Conservation (phyloP, 169 alveolate genomes). For the Eimeria praecox region DNA sequence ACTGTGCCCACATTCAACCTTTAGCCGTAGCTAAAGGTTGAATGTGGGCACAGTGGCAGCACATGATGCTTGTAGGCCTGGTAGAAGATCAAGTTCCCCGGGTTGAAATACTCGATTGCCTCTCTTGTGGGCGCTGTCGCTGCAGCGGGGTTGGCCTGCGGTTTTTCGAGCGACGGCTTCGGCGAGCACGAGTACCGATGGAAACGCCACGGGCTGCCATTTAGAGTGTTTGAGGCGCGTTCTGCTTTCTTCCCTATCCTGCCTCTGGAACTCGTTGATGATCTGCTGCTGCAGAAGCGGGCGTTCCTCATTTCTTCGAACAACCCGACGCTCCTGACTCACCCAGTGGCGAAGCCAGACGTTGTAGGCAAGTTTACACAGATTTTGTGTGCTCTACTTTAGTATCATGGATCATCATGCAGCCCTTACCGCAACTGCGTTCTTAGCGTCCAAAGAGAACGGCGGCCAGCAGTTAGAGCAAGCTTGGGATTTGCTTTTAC, state of each 20-base stretch:
- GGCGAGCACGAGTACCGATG: constrained; percentile 71
- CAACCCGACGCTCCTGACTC: constrained; percentile 38
- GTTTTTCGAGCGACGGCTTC: constrained; percentile 78
- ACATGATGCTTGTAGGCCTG: not conserved
- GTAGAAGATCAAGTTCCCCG: not conserved
- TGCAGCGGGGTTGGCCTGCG: constrained; percentile 78
- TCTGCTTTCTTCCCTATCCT: constrained; percentile 67
- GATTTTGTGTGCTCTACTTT: not conserved
- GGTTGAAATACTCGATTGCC: not conserved
- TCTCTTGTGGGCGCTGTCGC: not conserved
- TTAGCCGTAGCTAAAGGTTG: not conserved
- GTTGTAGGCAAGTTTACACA: constrained; percentile 42
- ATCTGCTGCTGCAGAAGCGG: constrained; percentile 68
- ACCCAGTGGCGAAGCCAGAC: constrained; percentile 71
- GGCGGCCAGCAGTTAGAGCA: not conserved
- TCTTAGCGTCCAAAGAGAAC: not conserved
- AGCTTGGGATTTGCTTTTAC: not conserved
- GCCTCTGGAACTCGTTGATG: constrained; percentile 60
- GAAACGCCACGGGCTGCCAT: constrained; percentile 70
- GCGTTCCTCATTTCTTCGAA: constrained; percentile 46
- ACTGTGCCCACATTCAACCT: no score
- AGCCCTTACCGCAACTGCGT: not conserved
- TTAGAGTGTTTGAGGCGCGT: constrained; percentile 53
- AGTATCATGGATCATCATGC: not conserved
- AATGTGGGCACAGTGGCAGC: not conserved